Conservation (phyloP, 495 filamentous ascomycete species). For the Bathelium albidoporum region DNA sequence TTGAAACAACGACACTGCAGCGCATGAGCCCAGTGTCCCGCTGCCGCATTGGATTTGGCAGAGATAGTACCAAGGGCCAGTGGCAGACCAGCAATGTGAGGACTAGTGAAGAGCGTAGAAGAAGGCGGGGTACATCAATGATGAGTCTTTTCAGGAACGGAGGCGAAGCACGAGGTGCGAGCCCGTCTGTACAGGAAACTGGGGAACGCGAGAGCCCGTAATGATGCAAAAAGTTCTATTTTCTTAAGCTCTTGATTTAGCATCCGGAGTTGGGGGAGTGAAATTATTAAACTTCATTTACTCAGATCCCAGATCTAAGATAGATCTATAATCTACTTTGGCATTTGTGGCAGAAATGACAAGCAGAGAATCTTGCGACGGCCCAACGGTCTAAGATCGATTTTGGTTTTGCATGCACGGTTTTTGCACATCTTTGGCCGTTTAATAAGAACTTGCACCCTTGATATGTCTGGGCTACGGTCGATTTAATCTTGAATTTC, state of each 20-base stretch:
- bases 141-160: background rate
- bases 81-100: background rate
- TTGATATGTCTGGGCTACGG: too few species aligned
- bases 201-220: background rate
- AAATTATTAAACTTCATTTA: background rate
- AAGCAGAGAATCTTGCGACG: too few species aligned
- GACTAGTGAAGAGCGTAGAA: background rate
- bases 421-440: too few species aligned
- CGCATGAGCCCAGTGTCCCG: conserved; percentile 6
- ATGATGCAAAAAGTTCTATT: background rate
- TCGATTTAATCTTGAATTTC: too few species aligned
- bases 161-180: background rate
- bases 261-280: background rate
- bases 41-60: background rate
- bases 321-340: too few species aligned
- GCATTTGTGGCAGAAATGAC: too few species aligned
- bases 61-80: background rate
- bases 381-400: too few species aligned
- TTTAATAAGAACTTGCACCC: too few species aligned
- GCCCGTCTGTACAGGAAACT: background rate
- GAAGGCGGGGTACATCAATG: background rate
- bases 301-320: too few species aligned
- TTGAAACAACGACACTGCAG: conserved; percentile 19
- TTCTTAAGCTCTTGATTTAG: background rate
- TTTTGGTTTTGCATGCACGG: too few species aligned